Conservation (phyloP, 148 eudicot genomes). For the Rhododendron henanense region DNA sequence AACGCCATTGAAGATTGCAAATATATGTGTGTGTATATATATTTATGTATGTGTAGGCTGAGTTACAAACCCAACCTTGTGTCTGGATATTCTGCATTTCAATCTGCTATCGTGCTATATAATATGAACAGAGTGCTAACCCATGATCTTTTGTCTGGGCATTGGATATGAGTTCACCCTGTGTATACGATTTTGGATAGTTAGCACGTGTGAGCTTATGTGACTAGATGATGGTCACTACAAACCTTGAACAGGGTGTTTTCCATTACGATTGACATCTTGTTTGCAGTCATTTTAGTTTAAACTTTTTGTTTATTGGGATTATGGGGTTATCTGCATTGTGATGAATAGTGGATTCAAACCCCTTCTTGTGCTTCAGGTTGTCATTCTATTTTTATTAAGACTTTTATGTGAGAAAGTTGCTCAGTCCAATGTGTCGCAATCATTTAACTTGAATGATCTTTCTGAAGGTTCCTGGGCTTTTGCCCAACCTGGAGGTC, state of each 20-base stretch:
- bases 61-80: background rate
- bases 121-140: background rate
- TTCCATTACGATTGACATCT: background rate
- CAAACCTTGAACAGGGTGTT: background rate
- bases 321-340: background rate
- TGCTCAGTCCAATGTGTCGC: conserved; percentile 41
- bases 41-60: background rate
- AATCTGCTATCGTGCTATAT: background rate
- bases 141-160: background rate
- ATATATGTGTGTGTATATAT: background rate
- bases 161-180: background rate
- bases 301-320: background rate
- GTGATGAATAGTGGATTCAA: background rate
- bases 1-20: background rate
- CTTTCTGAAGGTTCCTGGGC: conserved; percentile 85
- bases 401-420: conserved; percentile 28
- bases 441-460: conserved; percentile 64
- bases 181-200: background rate
- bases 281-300: background rate
- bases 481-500: conserved; percentile 83
- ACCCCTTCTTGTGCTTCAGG: conserved; percentile 4
- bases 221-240: background rate
- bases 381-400: background rate
- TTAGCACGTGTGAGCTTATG: background rate
- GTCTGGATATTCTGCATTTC: background rate